Base-by-base conservation (phyloP, 31 red algal species). In the Asparagopsis taxiformis region DNA sequence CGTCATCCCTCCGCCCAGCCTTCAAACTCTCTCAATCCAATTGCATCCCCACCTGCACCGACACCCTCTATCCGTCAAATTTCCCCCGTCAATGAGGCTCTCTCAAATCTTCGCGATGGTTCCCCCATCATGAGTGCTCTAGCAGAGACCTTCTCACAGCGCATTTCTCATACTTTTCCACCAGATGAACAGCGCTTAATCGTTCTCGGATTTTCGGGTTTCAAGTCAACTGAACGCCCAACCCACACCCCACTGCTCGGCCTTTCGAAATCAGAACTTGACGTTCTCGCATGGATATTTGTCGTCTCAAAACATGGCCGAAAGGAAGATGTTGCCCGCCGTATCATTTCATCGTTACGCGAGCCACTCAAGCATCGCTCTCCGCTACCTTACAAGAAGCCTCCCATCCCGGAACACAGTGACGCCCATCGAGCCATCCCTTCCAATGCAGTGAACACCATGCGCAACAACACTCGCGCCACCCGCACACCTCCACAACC, bases 231-330 rank as follows among this genome's bases (percentile, higher is more conserved):
- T n/a, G 20, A 16, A 10, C 20, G 17, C 38, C 53, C 50, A 6
- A 73, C 39, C 23, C 35, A 30, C 13, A 29, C 37, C 26, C 35
- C 48, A 53, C 23, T 73, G 6, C 33, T 28, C 15, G 53, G 37
- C 38, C 39, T 77, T 33, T 63, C 25, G 16, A 77, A 77, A 41
- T 13, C n/a, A 20, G 73, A 77, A 53, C 73, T 77, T 25, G 73
- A 77, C 26, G 56, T 65, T 22, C 56, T 77, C 56, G 73, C 73
- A 8, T 77, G 73, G 73, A 50, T 65, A 10, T 65, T 77, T 77
- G 55, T 23, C 58, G 73, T 65, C 0, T 39, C 59, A 11, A 62
- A 65, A 29, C 33, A 77, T 62, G 73, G 73, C 33, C 31, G 73
- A 34, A 77, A 77, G 43, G 73, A 62, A 13, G 73, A 77, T 17